Base-by-base conservation (phyloP, 192 early-diverging fungal genomes). In the Mortierella antarctica region DNA sequence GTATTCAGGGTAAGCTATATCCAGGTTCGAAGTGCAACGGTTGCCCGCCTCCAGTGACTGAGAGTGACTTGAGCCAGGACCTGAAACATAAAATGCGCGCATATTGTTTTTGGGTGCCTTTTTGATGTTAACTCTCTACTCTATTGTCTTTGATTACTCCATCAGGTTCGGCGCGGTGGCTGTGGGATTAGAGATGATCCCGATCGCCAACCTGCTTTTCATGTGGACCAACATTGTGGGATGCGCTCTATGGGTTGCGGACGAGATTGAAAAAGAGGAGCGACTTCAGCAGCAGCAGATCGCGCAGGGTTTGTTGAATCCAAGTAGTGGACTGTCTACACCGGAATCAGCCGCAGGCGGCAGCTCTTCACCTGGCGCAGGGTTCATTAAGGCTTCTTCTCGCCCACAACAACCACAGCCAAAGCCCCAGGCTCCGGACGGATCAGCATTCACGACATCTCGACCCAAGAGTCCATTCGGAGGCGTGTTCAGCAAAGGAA, bases 171-270 rank as follows among this genome's bases (percentile, higher is more conserved):
- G 88, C 11, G 53, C 67, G 0, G 76, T 89, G 5, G 87, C 89
- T 4, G 82, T 90, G 0, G 86, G 78, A 4, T 66, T 93, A 10
- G 87, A 92, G 53, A 70, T 92, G 50, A 74, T 93, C 1, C 91
- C 91, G n/a, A 41, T 93, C 7, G 82, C 88, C 21, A 87, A 88
- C 50, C 60, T 89, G 23, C 10, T 93, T 2, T 93, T 92, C 50
- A 84, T 90, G 82, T 92, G 90, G 85, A 93, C 92, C 10, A 93
- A 93, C 53, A 83, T 88, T 65, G 86, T 92, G 1, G 90, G 90
- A 7, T 67, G 66, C n/a, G 74, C 74, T 39, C 20, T 76, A 4
- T 76, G 74, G 74, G 74, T 76, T 4, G 74, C 74, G 21, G 74
- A 76, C 55, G 74, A 76, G 55, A 76, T 76, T 63, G 74, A 76